Conservation (phyloP, 768 basidiomycete genomes). For the Lactarius deliciosus region DNA sequence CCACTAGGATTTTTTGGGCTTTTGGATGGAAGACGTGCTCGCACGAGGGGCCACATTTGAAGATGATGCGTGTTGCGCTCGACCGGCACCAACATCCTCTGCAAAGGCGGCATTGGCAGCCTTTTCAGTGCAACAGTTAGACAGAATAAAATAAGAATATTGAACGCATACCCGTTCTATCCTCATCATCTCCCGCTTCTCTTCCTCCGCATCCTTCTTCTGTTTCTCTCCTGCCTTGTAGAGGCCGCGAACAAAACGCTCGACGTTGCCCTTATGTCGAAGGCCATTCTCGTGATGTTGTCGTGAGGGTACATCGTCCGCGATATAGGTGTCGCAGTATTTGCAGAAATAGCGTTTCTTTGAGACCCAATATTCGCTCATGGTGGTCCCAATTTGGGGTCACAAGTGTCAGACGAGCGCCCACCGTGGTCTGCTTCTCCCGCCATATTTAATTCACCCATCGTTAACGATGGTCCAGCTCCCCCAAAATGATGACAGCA, state of each 20-base stretch:
- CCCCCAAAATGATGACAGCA: background rate
- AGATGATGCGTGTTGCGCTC: conserved; percentile 38
- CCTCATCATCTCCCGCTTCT: conserved; percentile 80
- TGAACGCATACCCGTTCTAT: conserved; percentile 68
- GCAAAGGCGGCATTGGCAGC: conserved; percentile 81
- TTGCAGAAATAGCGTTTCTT: conserved; percentile 94
- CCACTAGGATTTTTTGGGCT: conserved; percentile 56
- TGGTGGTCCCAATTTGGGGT: conserved; percentile 36
- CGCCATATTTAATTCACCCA: background rate
- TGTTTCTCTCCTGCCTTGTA: conserved; percentile 93
- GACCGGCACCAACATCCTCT: conserved; percentile 71
- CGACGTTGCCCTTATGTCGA: conserved; percentile 91
- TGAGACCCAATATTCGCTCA: conserved; percentile 93
- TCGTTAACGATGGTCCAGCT: background rate
- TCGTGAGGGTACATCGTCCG: conserved; percentile 92
- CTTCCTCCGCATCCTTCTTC: conserved; percentile 82
- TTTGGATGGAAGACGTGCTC: conserved; percentile 22
- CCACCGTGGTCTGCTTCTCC: background rate
- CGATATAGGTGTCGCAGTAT: conserved; percentile 96
- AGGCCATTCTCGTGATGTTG: conserved; percentile 91
- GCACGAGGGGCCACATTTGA: conserved; percentile 28
- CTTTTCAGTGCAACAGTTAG: conserved; percentile 38
- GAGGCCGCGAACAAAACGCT: conserved; percentile 86
- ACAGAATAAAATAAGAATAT: conserved; percentile 7
- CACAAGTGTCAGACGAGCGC: background rate